phyloP scores from a whole-genome alignment of 495 filamentous ascomycete species.

The Aspergillus nanangensis region DNA sequence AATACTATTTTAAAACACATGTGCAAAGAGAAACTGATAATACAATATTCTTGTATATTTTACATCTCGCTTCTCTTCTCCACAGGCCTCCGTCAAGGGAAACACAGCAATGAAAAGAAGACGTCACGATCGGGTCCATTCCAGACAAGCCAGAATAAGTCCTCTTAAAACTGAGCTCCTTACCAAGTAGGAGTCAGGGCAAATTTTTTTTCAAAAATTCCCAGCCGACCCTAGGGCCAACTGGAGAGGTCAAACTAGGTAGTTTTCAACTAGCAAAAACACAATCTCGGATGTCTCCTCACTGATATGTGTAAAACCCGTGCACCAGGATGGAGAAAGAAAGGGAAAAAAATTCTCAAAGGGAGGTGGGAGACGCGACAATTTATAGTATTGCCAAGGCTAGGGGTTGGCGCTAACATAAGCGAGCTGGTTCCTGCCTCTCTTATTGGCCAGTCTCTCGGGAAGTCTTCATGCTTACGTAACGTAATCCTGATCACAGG shows the following conservation, averaged over 20 bases:
- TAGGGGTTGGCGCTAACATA: slow-evolving; percentile 22
- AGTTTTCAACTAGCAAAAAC: slow-evolving; percentile 61
- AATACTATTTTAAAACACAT: too few species aligned
- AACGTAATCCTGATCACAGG: too few species aligned
- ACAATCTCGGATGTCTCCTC: slow-evolving; percentile 55
- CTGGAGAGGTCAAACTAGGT: slow-evolving; percentile 45
- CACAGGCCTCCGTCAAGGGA: slow-evolving; percentile 39
- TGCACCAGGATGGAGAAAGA: slow-evolving; percentile 49
- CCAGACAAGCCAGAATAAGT: slow-evolving; percentile 8
- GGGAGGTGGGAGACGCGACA: not conserved
- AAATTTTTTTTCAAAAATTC: slow-evolving; percentile 47
- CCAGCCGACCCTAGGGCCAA: slow-evolving; percentile 41
- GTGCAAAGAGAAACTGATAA: too few species aligned
- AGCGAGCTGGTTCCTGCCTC: slow-evolving; percentile 16
- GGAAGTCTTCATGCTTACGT: too few species aligned
- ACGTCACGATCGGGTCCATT: slow-evolving; percentile 13
- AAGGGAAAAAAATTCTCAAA: slow-evolving; percentile 32
- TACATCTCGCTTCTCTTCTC: too few species aligned
- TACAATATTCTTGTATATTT: too few species aligned
- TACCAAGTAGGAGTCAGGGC: slow-evolving; percentile 21
- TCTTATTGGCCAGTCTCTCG: not conserved
- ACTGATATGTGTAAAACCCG: slow-evolving; percentile 54
- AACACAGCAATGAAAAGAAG: slow-evolving; percentile 45
- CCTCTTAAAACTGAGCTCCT: slow-evolving; percentile 15
- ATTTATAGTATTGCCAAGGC: slow-evolving; percentile 21